Evolutionary conservation across 2,329 filamentous ascomycete species (phyloP).

Genomic region (Ophiostoma angusticollis): DNA sequence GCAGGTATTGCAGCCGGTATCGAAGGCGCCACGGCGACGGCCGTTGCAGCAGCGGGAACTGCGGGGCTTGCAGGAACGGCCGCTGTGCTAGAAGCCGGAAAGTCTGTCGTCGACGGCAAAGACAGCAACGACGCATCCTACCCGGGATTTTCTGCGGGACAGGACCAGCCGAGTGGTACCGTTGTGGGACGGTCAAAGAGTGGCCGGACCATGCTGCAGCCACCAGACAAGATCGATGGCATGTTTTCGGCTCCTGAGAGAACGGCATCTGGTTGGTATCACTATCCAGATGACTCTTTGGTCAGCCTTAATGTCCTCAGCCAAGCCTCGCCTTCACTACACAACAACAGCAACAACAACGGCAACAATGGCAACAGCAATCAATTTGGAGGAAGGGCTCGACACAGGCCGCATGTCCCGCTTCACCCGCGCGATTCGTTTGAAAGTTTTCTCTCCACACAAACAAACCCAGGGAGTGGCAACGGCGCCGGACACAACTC

Average conservation of each 20-base stretch:
- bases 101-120: not conserved
- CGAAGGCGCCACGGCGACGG: not conserved
- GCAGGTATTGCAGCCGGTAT: not conserved
- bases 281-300: conserved; percentile 54
- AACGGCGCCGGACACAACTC: conserved; percentile 31
- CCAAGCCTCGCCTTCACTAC: conserved; percentile 12
- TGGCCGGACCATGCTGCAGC: conserved; percentile 42
- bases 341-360: too few species aligned
- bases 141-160: not conserved
- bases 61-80: not conserved
- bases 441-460: conserved; percentile 50
- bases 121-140: not conserved
- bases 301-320: conserved; percentile 35
- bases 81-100: not conserved
- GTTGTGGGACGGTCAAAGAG: conserved; percentile 34
- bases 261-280: conserved; percentile 55
- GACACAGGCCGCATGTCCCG: conserved; percentile 23
- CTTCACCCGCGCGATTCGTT: conserved; percentile 49
- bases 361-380: too few species aligned
- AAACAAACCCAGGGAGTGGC: conserved; percentile 26
- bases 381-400: not conserved
- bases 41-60: not conserved
- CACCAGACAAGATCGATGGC: conserved; percentile 62
- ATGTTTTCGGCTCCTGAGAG: conserved; percentile 62
- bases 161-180: not conserved